Conservation (phyloP, 768 basidiomycete species). For the Amanita pseudoporphyria region DNA sequence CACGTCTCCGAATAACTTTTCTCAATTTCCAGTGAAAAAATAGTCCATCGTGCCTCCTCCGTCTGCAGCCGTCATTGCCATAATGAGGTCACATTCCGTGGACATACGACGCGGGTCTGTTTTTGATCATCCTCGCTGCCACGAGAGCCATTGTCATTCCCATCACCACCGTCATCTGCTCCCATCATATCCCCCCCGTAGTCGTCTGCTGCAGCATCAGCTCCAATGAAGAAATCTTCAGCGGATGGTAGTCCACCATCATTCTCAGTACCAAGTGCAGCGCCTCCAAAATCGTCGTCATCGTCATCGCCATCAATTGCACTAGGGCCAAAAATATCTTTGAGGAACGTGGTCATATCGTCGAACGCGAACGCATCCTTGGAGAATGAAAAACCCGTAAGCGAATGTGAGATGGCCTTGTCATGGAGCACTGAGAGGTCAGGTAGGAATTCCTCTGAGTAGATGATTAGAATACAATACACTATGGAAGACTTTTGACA, state of each 20-base stretch:
- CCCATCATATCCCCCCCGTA: slow-evolving; percentile 14
- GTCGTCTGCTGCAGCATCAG: slow-evolving; percentile 27
- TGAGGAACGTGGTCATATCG: no score
- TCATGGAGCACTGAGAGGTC: no score
- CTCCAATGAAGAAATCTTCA: slow-evolving; percentile 65
- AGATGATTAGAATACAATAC: no score
- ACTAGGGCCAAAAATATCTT: no score
- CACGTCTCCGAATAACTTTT: slow-evolving; percentile 71
- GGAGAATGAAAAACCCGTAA: no score
- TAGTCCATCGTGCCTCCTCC: slow-evolving; percentile 66
- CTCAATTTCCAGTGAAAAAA: slow-evolving; percentile 96
- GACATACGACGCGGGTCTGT: slow-evolving; percentile 68
- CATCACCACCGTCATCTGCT: slow-evolving; percentile 25
- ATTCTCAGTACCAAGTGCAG: slow-evolving; percentile 30
- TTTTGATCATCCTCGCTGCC: slow-evolving; percentile 32
- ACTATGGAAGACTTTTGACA: no score
- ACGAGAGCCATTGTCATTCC: slow-evolving; percentile 35
- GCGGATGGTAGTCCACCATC: slow-evolving; percentile 32
- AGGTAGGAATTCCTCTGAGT: no score
- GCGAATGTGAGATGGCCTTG: no score
- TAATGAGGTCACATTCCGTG: slow-evolving; percentile 69
- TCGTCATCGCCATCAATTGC: no score
- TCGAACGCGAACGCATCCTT: no score
- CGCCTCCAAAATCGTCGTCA: slow-evolving; percentile 28
- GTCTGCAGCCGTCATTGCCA: slow-evolving; percentile 71